Percentiles rank a stretch among this genome's conserved stretches.
These are phyloP conservation scores for Fraxinus velutina DNA, from an alignment of 305 asterid species.

Conservation along the genomic window DNA sequence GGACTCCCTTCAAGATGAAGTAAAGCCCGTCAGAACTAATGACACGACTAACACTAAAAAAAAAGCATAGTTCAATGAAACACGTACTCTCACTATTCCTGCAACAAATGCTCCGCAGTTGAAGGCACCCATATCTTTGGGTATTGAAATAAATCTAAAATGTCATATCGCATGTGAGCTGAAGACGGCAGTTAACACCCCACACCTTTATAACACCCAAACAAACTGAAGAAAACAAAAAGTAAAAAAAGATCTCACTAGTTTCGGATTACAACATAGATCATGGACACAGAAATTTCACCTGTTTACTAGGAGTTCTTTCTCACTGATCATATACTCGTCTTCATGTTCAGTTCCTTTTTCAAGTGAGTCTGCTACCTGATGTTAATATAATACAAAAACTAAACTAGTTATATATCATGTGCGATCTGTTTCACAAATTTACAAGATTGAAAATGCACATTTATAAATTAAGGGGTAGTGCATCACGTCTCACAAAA, in stretches of 20 bases:
- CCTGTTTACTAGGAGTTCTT: slow-evolving; percentile 92
- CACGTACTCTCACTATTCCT: slow-evolving; percentile 79
- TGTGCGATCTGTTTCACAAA: neutral
- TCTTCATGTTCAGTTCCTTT: slow-evolving; percentile 98
- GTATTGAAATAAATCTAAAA: slow-evolving; percentile 63
- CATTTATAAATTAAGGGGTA: neutral
- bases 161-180: slow-evolving; percentile 16
- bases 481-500: neutral
- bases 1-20: slow-evolving; percentile 58
- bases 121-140: slow-evolving; percentile 92
- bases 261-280: slow-evolving; percentile 4
- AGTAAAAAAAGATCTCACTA: neutral
- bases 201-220: neutral
- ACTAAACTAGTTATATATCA: slow-evolving; percentile 19
- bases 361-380: slow-evolving; percentile 97
- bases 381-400: slow-evolving; percentile 17
- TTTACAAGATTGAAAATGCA: neutral
- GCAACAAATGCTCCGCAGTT: slow-evolving; percentile 96
- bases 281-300: slow-evolving; percentile 17
- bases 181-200: neutral
- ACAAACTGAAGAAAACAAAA: neutral
- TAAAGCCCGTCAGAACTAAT: slow-evolving; percentile 21
- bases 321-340: slow-evolving; percentile 95
- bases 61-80: slow-evolving; percentile 9
- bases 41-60: neutral